Conservation (phyloP, 1,284 basidiomycete genomes). For the Trametes hirsuta region DNA sequence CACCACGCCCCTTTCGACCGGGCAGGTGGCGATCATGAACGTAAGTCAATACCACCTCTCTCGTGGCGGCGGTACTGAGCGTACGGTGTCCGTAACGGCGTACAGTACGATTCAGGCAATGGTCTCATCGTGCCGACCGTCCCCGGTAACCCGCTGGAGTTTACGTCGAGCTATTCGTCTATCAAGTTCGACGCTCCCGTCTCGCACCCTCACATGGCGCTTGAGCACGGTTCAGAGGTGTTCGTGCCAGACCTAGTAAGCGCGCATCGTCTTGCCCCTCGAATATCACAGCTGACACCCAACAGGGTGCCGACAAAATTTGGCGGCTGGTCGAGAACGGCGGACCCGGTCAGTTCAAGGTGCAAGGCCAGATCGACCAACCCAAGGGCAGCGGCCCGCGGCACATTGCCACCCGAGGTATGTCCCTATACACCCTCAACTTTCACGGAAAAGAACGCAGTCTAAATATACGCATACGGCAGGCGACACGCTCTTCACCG, state of each 20-base stretch:
- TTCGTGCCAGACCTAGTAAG: conserved; percentile 68
- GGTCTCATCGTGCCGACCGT: conserved; percentile 56
- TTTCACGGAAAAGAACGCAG: no score
- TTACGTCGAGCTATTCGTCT: conserved; percentile 42
- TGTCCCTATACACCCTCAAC: conserved; percentile 12
- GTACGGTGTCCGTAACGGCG: not conserved
- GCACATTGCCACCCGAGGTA: conserved; percentile 60
- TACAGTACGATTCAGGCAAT: conserved; percentile 60
- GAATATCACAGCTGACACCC: not conserved
- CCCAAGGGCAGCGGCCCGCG: conserved; percentile 68
- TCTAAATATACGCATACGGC: not conserved
- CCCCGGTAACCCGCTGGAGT: conserved; percentile 40
- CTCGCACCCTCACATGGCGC: conserved; percentile 67
- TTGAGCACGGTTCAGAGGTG: conserved; percentile 55
- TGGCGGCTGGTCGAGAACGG: conserved; percentile 57
- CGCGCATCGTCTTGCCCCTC: not conserved
- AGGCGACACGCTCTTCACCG: conserved; percentile 61
- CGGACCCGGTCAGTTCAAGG: conserved; percentile 46
- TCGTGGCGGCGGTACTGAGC: not conserved
- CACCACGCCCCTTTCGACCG: conserved; percentile 51
- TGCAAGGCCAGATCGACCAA: conserved; percentile 66
- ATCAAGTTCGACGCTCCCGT: conserved; percentile 57
- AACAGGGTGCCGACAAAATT: conserved; percentile 64
- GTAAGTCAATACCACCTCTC: conserved; percentile 34
- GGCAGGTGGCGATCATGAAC: conserved; percentile 63